A percentile compares a stretch with the other conserved stretches of the same genome.
These are phyloP conservation scores for Galeopsis tetrahit DNA, from an alignment of 257 asterid genomes.

Conservation along the genomic window DNA sequence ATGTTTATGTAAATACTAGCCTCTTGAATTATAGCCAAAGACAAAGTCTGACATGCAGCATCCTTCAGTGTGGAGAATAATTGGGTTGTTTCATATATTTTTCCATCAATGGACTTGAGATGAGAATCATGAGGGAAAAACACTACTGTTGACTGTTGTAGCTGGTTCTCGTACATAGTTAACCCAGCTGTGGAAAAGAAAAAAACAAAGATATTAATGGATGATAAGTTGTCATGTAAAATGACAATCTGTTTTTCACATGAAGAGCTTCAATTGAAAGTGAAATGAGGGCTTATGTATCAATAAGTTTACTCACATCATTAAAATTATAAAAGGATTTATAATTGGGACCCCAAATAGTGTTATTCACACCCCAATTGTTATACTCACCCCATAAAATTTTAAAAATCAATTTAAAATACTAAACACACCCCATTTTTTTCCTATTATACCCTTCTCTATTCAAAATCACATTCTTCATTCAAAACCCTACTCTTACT, in stretches of 20 bases:
- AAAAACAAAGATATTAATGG: slow-evolving; percentile 3
- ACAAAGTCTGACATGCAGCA: slow-evolving; percentile 68
- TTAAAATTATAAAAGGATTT: too few relatives aligned
- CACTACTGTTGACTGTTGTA: slow-evolving; percentile 60
- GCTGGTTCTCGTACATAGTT: slow-evolving; percentile 64
- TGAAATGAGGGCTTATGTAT: slow-evolving; percentile 45
- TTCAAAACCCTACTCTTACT: too few relatives aligned
- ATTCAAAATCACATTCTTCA: too few relatives aligned
- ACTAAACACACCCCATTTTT: too few relatives aligned
- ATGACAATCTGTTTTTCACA: slow-evolving; percentile 49
- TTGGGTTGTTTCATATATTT: slow-evolving; percentile 47
- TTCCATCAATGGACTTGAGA: slow-evolving; percentile 60
- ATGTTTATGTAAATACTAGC: slow-evolving; percentile 41
- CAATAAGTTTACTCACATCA: too few relatives aligned
- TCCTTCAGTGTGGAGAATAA: slow-evolving; percentile 67
- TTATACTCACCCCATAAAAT: too few relatives aligned
- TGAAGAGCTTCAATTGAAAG: slow-evolving; percentile 52
- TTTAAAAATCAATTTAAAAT: too few relatives aligned
- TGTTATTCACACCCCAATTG: too few relatives aligned
- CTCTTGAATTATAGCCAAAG: slow-evolving; percentile 54
- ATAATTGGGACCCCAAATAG: too few relatives aligned
- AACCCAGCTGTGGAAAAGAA: slow-evolving; percentile 41
- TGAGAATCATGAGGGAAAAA: slow-evolving; percentile 69
- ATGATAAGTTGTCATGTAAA: neutral
- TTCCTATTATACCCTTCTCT: too few relatives aligned